Conservation (phyloP, 495 filamentous ascomycete species). For the Viridothelium virens region DNA sequence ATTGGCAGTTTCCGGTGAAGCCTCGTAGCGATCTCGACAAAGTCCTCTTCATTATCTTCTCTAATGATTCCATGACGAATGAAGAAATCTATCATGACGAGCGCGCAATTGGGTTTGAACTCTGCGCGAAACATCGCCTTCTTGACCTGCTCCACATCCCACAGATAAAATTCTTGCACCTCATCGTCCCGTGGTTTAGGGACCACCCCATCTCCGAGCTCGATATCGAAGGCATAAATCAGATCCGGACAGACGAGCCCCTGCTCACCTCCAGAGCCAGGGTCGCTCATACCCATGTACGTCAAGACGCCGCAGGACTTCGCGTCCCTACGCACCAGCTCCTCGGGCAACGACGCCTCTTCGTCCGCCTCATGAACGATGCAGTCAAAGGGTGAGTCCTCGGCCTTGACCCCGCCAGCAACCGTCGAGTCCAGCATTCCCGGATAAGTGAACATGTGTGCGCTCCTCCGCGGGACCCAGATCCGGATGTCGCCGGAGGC, state of each 20-base stretch:
- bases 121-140: slow-evolving; percentile 37
- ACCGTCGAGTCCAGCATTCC: slow-evolving; percentile 50
- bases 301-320: slow-evolving; percentile 35
- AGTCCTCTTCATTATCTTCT: slow-evolving; percentile 43
- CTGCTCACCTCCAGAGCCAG: slow-evolving; percentile 27
- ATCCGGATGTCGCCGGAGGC: slow-evolving; percentile 33
- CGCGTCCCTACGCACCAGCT: slow-evolving; percentile 29
- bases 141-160: slow-evolving; percentile 43
- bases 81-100: slow-evolving; percentile 48
- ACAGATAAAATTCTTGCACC: slow-evolving; percentile 44
- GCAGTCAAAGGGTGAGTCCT: slow-evolving; percentile 40
- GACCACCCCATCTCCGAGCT: slow-evolving; percentile 34
- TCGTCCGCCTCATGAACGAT: slow-evolving; percentile 49
- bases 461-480: slow-evolving; percentile 46
- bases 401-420: slow-evolving; percentile 45
- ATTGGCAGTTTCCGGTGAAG: slow-evolving; percentile 44
- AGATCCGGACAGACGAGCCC: slow-evolving; percentile 40
- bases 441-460: slow-evolving; percentile 44
- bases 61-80: slow-evolving; percentile 48
- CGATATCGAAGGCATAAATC: slow-evolving; percentile 46
- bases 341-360: slow-evolving; percentile 42
- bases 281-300: slow-evolving; percentile 35
- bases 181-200: slow-evolving; percentile 46
- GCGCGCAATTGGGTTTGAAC: slow-evolving; percentile 49
- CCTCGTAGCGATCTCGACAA: slow-evolving; percentile 42